Base-by-base conservation (phyloP, 163 green algal species). In the Chlamydomonas reinhardtii region DNA sequence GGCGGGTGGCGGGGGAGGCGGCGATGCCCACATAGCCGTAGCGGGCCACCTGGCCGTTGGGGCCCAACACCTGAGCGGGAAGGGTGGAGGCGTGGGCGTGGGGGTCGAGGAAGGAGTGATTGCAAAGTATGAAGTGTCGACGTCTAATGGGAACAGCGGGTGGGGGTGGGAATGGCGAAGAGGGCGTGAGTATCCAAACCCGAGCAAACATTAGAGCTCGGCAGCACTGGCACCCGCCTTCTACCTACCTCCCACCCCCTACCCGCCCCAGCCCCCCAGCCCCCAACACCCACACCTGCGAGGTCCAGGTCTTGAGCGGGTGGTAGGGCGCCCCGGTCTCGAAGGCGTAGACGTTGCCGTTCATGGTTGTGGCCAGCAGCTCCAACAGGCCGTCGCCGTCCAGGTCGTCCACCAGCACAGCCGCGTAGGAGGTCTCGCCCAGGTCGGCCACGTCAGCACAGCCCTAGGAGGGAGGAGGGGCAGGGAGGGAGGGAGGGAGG, bases 351-450 rank as follows among this genome's bases (percentile, higher is more conserved):
- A 99, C 88, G 80, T 98, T 98, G 79, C 98, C 98, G 77, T 97
- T 98, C 96, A 99, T 98, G 72, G 97, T 99, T 43, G 97, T 89
- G 27, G 98, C 92, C 39, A 99, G 59, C 70, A 99, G 91, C 75
- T 99, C 97, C 79, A 99, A 88, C 56, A 66, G 79, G 8, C 95
- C 96, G 85, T 98, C 92, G 39, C 92, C 90, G 77, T 97, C 94
- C 65, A 99, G 72, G 91, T 99, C 97, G 68, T 99, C 97, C 0
- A 94, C 96, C 74, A 99, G 94, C 66, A 98, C 94, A 84, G 96
- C 96, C 43, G 88, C 87, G 85, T 93, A 94, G n/a, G 86, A 94
- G 3, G 92, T 94, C 91, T 99, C 97, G 15, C 97, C 98, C 27
- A 99, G 89, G 86, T 99, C 98, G 9, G 98, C 87, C 0, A 92